A percentile compares a stretch with the other conserved stretches of the same genome.
Evolutionary conservation across 306 rosid genomes (phyloP).

Genomic region (Trifolium pratense): DNA sequence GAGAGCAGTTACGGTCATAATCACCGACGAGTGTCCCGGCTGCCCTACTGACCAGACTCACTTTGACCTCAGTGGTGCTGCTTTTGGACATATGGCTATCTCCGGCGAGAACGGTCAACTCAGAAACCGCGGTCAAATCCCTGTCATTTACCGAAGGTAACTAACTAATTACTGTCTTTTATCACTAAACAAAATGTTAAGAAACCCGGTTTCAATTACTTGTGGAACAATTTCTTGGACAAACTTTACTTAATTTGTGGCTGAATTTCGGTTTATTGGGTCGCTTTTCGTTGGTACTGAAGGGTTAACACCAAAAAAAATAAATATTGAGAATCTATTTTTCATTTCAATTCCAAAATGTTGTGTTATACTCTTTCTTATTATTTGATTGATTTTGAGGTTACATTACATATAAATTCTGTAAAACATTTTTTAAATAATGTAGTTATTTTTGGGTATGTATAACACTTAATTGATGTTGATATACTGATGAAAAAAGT

Average conservation of each 20-base stretch:
- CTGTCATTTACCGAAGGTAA: conserved; percentile 81
- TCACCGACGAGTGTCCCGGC: conserved; percentile 94
- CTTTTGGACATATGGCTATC: conserved; percentile 87
- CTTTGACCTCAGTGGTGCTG: conserved; percentile 93
- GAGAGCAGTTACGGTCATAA: conserved; percentile 82
- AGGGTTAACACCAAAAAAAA: no score
- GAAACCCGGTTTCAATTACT: no score
- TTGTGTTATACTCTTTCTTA: no score
- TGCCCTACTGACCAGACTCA: conserved; percentile 71
- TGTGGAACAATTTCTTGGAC: no score
- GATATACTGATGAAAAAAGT: conserved; percentile 3
- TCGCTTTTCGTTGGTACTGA: no score
- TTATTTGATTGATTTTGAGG: no score
- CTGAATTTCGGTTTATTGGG: no score
- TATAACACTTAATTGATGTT: background rate
- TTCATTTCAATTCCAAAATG: no score
- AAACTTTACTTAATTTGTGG: no score
- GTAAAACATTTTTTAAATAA: background rate
- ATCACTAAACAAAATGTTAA: no score
- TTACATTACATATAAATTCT: no score
- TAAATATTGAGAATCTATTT: no score
- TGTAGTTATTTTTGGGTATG: background rate
- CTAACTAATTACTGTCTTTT: conserved; percentile 24
- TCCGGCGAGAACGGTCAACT: conserved; percentile 68
- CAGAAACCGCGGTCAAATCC: conserved; percentile 77